Conservation (phyloP, 331 rosid genomes). For the Quercus phellos region DNA sequence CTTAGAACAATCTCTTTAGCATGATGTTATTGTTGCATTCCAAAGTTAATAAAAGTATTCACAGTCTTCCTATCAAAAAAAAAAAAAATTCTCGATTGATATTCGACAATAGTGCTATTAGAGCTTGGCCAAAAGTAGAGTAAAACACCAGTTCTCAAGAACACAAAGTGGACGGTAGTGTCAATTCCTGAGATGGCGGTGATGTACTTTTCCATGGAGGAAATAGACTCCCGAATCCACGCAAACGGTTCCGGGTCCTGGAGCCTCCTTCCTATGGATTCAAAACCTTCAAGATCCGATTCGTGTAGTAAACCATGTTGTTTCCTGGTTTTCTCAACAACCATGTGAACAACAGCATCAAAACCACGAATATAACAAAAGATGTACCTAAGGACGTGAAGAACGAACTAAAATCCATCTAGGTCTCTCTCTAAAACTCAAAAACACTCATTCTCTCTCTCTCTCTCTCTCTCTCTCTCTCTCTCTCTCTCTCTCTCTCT, state of each 20-base stretch:
- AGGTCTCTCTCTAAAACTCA: slow-evolving; percentile 14
- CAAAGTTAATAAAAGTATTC: too few species aligned
- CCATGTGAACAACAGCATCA: slow-evolving; percentile 61
- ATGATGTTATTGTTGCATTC: too few species aligned
- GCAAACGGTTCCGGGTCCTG: slow-evolving; percentile 54
- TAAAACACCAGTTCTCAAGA: slow-evolving; percentile 65
- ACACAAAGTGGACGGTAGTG: slow-evolving; percentile 86
- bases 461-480: background rate
- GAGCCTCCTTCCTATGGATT: slow-evolving; percentile 51
- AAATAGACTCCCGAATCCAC: slow-evolving; percentile 70
- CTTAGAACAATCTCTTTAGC: too few species aligned
- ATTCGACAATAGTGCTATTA: too few species aligned
- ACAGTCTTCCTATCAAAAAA: too few species aligned
- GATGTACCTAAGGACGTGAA: slow-evolving; percentile 79
- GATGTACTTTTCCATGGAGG: too few species aligned
- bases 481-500: slow-evolving; percentile 1
- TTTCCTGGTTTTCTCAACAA: slow-evolving; percentile 61
- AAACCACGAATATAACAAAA: slow-evolving; percentile 58
- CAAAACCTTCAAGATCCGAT: slow-evolving; percentile 67
- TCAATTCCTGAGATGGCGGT: slow-evolving; percentile 75
- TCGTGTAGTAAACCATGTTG: slow-evolving; percentile 71
- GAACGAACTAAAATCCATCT: slow-evolving; percentile 81
- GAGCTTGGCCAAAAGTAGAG: background rate
- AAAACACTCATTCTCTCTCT: background rate
- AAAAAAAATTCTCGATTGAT: too few species aligned